Conservation (phyloP, 495 filamentous ascomycete genomes). For the Penicillium manginii region DNA sequence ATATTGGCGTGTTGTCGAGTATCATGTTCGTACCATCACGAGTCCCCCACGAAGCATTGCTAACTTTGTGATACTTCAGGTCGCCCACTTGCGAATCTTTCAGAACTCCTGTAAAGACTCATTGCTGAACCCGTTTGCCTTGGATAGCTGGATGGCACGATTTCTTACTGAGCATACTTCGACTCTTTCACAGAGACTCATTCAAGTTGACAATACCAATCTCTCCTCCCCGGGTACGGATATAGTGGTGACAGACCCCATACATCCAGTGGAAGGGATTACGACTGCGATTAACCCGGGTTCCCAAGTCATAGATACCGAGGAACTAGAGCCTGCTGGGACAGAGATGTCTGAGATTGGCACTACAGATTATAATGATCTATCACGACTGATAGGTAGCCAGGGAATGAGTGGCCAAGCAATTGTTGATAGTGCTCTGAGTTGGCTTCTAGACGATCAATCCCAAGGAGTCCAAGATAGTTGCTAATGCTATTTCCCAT, state of each 20-base stretch:
- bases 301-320: background rate
- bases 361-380: background rate
- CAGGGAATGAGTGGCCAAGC: background rate
- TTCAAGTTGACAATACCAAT: background rate
- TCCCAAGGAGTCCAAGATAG: background rate
- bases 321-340: background rate
- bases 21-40: slow-evolving; percentile 14
- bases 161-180: slow-evolving; percentile 32
- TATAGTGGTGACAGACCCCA: background rate
- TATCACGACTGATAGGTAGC: slow-evolving; percentile 7
- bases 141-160: slow-evolving; percentile 34
- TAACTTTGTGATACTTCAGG: slow-evolving; percentile 13
- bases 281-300: background rate
- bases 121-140: slow-evolving; percentile 25
- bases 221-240: background rate
- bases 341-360: background rate
- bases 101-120: slow-evolving; percentile 19
- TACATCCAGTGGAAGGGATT: background rate
- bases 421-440: background rate
- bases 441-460: slow-evolving; percentile 1
- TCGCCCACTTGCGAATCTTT: slow-evolving; percentile 21
- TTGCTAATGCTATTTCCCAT: background rate
- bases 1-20: slow-evolving; percentile 26
- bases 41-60: background rate
- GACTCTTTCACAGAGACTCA: background rate